Evolutionary conservation across 495 filamentous ascomycete species (phyloP).

Genomic region (Annulohypoxylon stygium): DNA sequence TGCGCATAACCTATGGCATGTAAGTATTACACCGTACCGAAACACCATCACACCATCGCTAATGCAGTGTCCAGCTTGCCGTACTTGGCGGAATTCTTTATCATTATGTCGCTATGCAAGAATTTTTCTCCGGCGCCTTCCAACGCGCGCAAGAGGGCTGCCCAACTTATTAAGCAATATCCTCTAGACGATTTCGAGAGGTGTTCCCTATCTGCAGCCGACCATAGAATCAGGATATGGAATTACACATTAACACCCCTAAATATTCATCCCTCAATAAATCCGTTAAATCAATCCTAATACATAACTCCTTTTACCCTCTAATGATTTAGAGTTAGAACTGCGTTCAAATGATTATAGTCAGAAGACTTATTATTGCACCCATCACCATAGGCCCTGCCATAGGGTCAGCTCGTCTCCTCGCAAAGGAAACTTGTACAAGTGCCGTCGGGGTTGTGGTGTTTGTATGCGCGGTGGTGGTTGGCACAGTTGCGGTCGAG

Average conservation of each 20-base stretch:
- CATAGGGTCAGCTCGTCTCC: conserved; percentile 7
- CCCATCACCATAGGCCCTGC: conserved; percentile 13
- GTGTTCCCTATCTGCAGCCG: conserved; percentile 17
- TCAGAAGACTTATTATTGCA: conserved; percentile 26
- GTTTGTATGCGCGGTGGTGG: conserved; percentile 23
- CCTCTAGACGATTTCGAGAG: conserved; percentile 1
- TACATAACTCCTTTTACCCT: not conserved
- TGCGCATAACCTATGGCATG: conserved; percentile 97
- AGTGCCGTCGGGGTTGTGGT: conserved; percentile 16
- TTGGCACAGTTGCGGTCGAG: conserved; percentile 26
- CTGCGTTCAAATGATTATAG: conserved; percentile 26
- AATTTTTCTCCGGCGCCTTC: conserved; percentile 92
- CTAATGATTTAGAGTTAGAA: not conserved
- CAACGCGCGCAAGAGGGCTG: conserved; percentile 70
- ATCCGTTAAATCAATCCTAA: conserved; percentile 8
- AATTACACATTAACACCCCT: conserved; percentile 2
- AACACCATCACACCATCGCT: conserved; percentile 20
- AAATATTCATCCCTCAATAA: not conserved
- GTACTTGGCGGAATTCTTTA: conserved; percentile 97
- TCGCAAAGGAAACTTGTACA: conserved; percentile 40
- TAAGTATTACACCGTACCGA: conserved; percentile 52
- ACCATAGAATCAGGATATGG: conserved; percentile 8
- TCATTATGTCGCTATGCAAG: conserved; percentile 96
- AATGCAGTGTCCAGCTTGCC: conserved; percentile 59
- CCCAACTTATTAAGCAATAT: conserved; percentile 54